Evolutionary conservation across 257 asterid genomes (phyloP).

Genomic region (Nemophila menziesii): DNA sequence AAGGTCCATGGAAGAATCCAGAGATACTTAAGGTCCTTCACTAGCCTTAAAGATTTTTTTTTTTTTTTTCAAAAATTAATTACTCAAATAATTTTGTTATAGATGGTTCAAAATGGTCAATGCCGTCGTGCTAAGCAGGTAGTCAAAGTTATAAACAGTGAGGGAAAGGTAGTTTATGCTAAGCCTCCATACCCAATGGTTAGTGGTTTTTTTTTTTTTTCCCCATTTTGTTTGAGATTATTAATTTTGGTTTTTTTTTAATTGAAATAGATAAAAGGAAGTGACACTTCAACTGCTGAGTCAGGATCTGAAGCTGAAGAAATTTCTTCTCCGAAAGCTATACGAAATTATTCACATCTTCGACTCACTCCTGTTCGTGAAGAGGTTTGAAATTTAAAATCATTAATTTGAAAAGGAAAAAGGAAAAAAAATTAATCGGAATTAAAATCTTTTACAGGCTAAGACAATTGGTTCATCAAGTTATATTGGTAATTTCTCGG

Average conservation of each 20-base stretch:
- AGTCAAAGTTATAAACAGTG: conserved; percentile 81
- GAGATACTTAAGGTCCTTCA: conserved; percentile 65
- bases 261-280: conserved; percentile 55
- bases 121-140: conserved; percentile 80
- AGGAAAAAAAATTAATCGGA: background rate
- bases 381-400: conserved; percentile 46
- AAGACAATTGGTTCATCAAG: conserved; percentile 60
- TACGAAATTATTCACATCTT: conserved; percentile 73
- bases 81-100: conserved; percentile 1
- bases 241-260: conserved; percentile 12
- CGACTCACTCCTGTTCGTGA: conserved; percentile 97
- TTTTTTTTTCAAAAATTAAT: background rate
- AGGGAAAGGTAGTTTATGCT: conserved; percentile 90
- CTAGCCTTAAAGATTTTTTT: background rate
- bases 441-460: conserved; percentile 35
- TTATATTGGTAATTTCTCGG: conserved; percentile 39
- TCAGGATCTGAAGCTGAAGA: conserved; percentile 99
- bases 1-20: conserved; percentile 97
- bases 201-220: conserved; percentile 12
- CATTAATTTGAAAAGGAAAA: background rate
- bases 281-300: conserved; percentile 96
- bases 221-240: conserved; percentile 2
- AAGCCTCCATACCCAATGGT: conserved; percentile 76
- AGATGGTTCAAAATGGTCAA: conserved; percentile 84
- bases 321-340: conserved; percentile 84